Percentiles rank a stretch among this genome's conserved stretches.
Conservation (phyloP, 2,329 filamentous ascomycete species). For the Penicillium sp. region DNA sequence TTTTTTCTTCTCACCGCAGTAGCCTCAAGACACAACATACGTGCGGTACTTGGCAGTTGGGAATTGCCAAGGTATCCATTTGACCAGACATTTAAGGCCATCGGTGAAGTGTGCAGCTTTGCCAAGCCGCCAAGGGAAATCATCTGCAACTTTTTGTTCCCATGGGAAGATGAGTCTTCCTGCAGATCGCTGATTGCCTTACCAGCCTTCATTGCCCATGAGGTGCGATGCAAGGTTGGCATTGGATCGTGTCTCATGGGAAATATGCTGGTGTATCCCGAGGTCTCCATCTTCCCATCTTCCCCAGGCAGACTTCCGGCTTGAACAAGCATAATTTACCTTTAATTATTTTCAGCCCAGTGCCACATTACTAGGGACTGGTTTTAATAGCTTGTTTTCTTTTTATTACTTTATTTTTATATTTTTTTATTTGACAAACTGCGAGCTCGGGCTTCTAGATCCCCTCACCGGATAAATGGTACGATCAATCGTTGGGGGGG, state of each 20-base stretch:
- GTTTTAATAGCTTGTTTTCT: background rate
- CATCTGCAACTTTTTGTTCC: conserved; percentile 5
- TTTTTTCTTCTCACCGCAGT: background rate
- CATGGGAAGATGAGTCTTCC: background rate
- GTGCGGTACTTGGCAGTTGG: no score
- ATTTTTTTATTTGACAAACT: background rate
- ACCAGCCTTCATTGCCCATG: conserved; percentile 6
- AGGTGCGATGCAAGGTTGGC: background rate
- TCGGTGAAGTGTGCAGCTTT: conserved; percentile 7
- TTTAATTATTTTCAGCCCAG: background rate
- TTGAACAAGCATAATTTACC: background rate
- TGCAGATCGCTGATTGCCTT: conserved; percentile 2
- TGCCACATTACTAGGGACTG: background rate
- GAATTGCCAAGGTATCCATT: background rate
- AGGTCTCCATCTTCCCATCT: background rate
- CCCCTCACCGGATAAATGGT: background rate
- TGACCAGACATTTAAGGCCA: background rate
- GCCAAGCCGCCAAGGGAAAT: conserved; percentile 21
- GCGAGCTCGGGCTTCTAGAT: background rate
- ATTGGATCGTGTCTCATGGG: background rate
- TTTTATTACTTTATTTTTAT: background rate
- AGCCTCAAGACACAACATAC: background rate
- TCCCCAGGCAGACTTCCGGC: background rate
- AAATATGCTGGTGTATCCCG: background rate
- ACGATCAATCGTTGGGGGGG: conserved; percentile 2